Conservation (phyloP, 108 stramenopile genomes). For the Craspedostauros australis region DNA sequence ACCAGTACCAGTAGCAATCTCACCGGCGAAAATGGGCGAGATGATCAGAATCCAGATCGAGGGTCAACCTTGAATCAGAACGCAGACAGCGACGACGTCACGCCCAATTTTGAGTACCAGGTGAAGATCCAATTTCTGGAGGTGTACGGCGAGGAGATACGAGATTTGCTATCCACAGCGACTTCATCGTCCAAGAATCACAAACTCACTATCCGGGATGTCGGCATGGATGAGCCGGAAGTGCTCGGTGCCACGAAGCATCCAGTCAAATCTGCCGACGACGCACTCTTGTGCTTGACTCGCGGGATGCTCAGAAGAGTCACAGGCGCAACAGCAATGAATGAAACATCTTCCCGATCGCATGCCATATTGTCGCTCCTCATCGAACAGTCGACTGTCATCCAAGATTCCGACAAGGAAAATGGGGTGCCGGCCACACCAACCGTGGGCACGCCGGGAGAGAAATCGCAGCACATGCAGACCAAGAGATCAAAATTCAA, state of each 20-base stretch:
- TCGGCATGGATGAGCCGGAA: constrained; percentile 61
- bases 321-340: constrained; percentile 91
- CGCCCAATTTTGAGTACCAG: constrained; percentile 36
- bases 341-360: constrained; percentile 64
- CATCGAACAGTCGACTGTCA: constrained; percentile 60
- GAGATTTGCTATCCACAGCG: constrained; percentile 88
- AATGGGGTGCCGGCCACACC: not conserved
- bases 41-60: too few relatives aligned
- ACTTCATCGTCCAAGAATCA: too few relatives aligned
- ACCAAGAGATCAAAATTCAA: constrained; percentile 54
- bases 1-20: too few relatives aligned
- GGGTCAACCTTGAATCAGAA: not conserved
- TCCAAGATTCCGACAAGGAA: constrained; percentile 18
- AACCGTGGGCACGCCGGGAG: too few relatives aligned
- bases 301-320: constrained; percentile 79
- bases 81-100: too few relatives aligned
- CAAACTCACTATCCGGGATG: constrained; percentile 69
- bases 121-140: constrained; percentile 80
- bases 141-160: constrained; percentile 85
- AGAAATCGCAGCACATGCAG: constrained; percentile 9
- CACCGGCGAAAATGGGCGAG: too few relatives aligned
- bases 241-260: constrained; percentile 81
- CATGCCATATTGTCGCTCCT: constrained; percentile 88
- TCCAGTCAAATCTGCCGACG: constrained; percentile 64
- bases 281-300: constrained; percentile 77